phyloP scores from a whole-genome alignment of 2,329 filamentous ascomycete species.

The Penicillium sp. region DNA sequence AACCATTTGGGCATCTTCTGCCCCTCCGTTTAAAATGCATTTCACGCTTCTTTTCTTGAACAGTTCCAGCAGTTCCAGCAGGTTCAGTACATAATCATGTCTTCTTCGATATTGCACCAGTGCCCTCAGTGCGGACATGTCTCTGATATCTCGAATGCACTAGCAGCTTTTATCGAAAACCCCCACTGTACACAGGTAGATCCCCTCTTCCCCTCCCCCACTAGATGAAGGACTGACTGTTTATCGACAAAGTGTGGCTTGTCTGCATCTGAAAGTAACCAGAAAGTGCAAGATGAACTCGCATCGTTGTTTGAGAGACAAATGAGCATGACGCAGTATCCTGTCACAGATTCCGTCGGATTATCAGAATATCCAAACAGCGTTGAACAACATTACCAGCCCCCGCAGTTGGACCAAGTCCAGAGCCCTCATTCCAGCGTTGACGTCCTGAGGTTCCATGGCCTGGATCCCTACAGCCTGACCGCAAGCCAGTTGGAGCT shows the following conservation, averaged over 20 bases:
- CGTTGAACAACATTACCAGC: neutral
- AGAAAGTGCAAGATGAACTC: constrained; percentile 78
- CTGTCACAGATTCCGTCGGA: constrained; percentile 34
- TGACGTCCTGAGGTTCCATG: constrained; percentile 65
- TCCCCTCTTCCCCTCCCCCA: constrained; percentile 21
- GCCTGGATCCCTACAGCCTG: constrained; percentile 69
- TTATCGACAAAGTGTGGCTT: constrained; percentile 41
- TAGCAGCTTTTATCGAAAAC: constrained; percentile 41
- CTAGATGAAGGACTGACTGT: constrained; percentile 22
- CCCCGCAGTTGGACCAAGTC: neutral
- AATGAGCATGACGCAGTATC: constrained; percentile 59
- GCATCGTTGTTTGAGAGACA: constrained; percentile 76
- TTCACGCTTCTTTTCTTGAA: neutral
- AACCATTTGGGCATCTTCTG: constrained; percentile 16
- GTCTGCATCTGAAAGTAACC: constrained; percentile 47
- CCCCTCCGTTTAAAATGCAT: neutral
- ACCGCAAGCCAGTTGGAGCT: constrained; percentile 75
- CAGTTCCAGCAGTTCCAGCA: neutral
- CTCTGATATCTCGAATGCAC: constrained; percentile 37
- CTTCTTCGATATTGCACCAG: constrained; percentile 40
- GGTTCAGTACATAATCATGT: constrained; percentile 27
- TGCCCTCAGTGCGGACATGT: constrained; percentile 43
- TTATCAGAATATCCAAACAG: constrained; percentile 50
- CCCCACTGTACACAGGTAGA: constrained; percentile 46
- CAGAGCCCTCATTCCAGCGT: constrained; percentile 36